Percentiles rank a stretch among this genome's conserved stretches.
Conservation (phyloP, 495 filamentous ascomycete species). For the Lepraria neglecta region DNA sequence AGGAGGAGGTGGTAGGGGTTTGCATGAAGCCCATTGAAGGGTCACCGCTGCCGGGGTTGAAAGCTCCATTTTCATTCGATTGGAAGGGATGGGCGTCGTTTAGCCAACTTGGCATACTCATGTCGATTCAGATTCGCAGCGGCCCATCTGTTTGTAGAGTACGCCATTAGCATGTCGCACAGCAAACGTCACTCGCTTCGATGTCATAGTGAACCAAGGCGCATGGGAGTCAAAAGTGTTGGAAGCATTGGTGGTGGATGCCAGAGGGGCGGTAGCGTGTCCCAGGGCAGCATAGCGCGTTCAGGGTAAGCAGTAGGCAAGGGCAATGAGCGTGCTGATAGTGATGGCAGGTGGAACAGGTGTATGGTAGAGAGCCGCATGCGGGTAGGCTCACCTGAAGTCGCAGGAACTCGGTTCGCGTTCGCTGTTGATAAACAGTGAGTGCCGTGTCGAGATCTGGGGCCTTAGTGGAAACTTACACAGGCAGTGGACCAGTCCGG, state of each 20-base stretch:
- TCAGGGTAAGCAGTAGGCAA: conserved; percentile 1
- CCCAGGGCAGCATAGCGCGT: conserved; percentile 13
- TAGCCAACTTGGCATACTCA: conserved; percentile 68
- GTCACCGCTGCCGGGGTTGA: conserved; percentile 52
- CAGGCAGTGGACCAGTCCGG: conserved; percentile 14
- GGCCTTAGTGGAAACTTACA: conserved; percentile 16
- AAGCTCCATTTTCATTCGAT: conserved; percentile 73
- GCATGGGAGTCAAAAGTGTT: not conserved
- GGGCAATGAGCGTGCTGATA: not conserved
- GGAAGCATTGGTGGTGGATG: not conserved
- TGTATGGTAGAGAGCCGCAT: conserved; percentile 7
- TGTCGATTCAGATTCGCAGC: conserved; percentile 51
- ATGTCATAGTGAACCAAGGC: not conserved
- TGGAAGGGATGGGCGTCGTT: conserved; percentile 64
- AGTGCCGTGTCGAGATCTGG: conserved; percentile 11
- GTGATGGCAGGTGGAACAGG: not conserved
- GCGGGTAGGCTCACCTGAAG: conserved; percentile 18
- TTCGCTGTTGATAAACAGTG: not conserved
- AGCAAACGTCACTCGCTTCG: not conserved
- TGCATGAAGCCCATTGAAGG: conserved; percentile 50
- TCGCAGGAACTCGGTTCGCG: conserved; percentile 10
- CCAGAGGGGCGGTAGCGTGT: not conserved
- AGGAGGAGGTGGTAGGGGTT: conserved; percentile 43
- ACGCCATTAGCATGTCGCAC: conserved; percentile 11
- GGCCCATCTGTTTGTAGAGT: conserved; percentile 48